Evolutionary conservation across 2,329 filamentous ascomycete species (phyloP).

Genomic region (Cucurbitaria berberidis): DNA sequence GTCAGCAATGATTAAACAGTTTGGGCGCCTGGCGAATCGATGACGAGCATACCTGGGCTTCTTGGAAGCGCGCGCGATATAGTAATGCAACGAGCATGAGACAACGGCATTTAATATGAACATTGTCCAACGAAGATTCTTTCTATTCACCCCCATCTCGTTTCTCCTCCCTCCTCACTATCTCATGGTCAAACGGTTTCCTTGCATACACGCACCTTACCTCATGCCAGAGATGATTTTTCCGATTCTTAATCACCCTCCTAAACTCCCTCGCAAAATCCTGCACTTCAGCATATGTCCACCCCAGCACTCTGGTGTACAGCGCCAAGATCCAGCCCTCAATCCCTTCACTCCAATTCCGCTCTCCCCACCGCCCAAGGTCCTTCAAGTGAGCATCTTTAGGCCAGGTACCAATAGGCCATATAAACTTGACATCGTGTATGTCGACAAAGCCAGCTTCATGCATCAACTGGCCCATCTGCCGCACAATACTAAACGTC

Average conservation of each 20-base stretch:
- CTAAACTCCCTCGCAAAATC: conserved; percentile 44
- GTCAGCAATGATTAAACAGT: not conserved
- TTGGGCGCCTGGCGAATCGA: conserved; percentile 4
- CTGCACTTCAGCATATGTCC: conserved; percentile 44
- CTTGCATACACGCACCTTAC: conserved; percentile 42
- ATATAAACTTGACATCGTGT: conserved; percentile 30
- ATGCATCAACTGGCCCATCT: conserved; percentile 24
- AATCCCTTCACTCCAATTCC: conserved; percentile 51
- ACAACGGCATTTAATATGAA: conserved; percentile 9
- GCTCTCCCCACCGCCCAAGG: conserved; percentile 44
- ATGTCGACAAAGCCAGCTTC: conserved; percentile 40
- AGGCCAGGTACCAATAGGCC: conserved; percentile 46
- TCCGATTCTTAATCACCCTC: conserved; percentile 41
- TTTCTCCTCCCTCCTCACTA: not conserved
- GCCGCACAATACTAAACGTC: conserved; percentile 28
- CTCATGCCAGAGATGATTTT: conserved; percentile 48
- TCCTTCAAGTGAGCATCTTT: conserved; percentile 42
- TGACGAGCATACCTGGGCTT: not conserved
- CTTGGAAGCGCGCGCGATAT: conserved; percentile 7
- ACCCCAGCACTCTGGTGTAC: conserved; percentile 49
- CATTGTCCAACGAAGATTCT: not conserved
- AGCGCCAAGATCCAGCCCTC: conserved; percentile 51
- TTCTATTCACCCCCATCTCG: not conserved
- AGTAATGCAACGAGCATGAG: conserved; percentile 22
- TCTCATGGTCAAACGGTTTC: conserved; percentile 28